Evolutionary conservation across 2,329 filamentous ascomycete species (phyloP).

Genomic region (Helminthosporium solani): DNA sequence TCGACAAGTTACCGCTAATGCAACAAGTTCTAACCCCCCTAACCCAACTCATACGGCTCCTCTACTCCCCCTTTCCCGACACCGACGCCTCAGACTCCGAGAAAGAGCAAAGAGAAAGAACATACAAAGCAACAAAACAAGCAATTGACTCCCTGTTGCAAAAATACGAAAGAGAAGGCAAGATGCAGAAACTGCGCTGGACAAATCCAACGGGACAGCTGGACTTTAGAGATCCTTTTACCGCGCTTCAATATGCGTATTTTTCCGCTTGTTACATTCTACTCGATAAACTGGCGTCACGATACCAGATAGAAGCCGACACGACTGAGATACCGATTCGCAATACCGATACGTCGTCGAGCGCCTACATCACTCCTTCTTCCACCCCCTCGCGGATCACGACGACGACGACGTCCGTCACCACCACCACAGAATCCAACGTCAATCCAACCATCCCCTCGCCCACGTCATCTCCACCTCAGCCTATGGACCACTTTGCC

Average conservation of each 20-base stretch:
- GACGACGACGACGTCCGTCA: not conserved
- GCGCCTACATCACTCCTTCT: too few species aligned
- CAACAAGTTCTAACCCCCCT: constrained; percentile 5
- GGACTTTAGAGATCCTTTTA: constrained; percentile 20
- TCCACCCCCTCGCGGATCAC: not conserved
- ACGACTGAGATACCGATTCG: not conserved
- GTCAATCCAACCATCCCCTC: not conserved
- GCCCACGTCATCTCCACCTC: not conserved
- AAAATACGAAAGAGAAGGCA: not conserved
- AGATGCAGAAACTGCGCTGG: constrained; percentile 6
- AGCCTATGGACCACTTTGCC: constrained; percentile 2
- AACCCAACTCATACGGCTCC: not conserved
- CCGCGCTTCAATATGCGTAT: constrained; percentile 17
- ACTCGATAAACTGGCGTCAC: constrained; percentile 2
- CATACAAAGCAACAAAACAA: constrained; percentile 1
- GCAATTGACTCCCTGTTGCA: constrained; percentile 5
- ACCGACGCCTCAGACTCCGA: too few species aligned
- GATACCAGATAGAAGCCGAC: not conserved
- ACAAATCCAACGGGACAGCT: constrained; percentile 5
- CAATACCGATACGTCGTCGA: not conserved
- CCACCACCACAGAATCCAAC: not conserved
- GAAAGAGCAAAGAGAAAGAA: not conserved
- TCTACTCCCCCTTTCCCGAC: not conserved
- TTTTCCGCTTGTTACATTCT: constrained; percentile 18
- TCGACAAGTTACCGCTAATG: constrained; percentile 5